Percentiles rank a stretch among this genome's conserved stretches.
These are phyloP conservation scores for Botrytis aclada DNA, from an alignment of 2,329 filamentous ascomycete species.

Conservation along the genomic window DNA sequence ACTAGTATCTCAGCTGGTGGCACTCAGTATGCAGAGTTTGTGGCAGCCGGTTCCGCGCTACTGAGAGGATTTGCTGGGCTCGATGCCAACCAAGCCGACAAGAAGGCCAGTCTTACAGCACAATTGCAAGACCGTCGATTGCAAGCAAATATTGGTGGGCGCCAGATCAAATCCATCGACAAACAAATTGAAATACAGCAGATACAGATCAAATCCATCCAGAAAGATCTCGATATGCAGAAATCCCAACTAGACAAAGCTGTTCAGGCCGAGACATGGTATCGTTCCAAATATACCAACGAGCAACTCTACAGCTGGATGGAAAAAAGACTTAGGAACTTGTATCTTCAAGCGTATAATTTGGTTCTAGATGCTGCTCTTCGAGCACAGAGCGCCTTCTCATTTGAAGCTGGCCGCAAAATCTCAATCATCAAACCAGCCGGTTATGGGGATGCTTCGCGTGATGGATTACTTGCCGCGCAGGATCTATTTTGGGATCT, in stretches of 20 bases:
- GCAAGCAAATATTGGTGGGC: neutral
- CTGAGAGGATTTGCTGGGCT: neutral
- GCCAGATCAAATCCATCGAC: constrained; percentile 1
- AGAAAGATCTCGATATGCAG: constrained; percentile 8
- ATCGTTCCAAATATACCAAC: neutral
- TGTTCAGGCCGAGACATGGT: neutral
- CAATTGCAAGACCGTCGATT: neutral
- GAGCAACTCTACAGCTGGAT: constrained; percentile 2
- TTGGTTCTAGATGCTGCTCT: neutral
- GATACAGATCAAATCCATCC: neutral
- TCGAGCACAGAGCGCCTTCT: neutral
- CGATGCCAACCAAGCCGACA: neutral
- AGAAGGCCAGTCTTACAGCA: neutral
- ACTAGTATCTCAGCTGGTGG: neutral
- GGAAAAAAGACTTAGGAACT: neutral
- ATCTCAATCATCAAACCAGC: neutral
- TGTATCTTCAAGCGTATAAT: neutral
- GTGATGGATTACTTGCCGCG: constrained; percentile 15
- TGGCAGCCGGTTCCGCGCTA: neutral
- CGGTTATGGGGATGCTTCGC: constrained; percentile 1
- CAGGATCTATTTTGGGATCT: constrained; percentile 13
- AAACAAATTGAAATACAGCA: neutral
- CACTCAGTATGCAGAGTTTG: neutral
- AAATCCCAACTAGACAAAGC: neutral
- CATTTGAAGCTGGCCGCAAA: neutral